Base-by-base conservation (phyloP, 1,284 basidiomycete genomes). In the Anthracocystis walkeri region DNA sequence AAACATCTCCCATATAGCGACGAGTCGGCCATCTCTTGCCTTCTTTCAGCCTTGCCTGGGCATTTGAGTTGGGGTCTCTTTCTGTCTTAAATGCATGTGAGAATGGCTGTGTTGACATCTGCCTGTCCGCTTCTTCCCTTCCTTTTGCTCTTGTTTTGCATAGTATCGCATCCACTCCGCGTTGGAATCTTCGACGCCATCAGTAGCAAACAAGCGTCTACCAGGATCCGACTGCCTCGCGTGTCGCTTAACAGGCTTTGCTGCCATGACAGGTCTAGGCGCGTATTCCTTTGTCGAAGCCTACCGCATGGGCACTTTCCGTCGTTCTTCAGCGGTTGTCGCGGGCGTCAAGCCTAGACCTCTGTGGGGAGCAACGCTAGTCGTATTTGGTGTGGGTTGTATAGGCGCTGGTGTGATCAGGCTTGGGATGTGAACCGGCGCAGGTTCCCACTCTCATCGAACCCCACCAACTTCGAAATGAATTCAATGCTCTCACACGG, bases 241-340 rank as follows among this genome's bases (percentile, higher is more conserved):
- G 14, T 84, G 82, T 55, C 70, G 77, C 7, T 44, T 83, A 12
- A 84, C 82, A 2, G 82, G 82, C n/a, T 77, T 80, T 44, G 72
- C 74, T 8, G 77, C 82, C 18, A 70, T 83, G 51, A 51, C 74
- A 1, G 75, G 68, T 21, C 66, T 82, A 3, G 80, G 81, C 18
- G 69, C 60, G 27, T 82, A 76, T 25, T 74, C 79, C 20, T 66
- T 83, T n/a, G 56, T 63, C 46, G 82, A 84, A 54, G 82, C 82
- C 4, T 70, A 74, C 40, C 72, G 75, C 27, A 52, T 82, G 35
- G 77, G 82, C 21, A 60, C 56, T 7, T 81, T 81, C 23, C 60
- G 58, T 8, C 68, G 74, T 11, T 60, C 65, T 11, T 65, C 73
- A 1, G 40, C 70, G 38, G 64, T 64, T 2, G 60, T 67, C 3